Percentiles rank a stretch among this genome's conserved stretches.
Evolutionary conservation across 805 yeast genomes (phyloP).

Genomic region (Schwanniomyces occidentalis): DNA sequence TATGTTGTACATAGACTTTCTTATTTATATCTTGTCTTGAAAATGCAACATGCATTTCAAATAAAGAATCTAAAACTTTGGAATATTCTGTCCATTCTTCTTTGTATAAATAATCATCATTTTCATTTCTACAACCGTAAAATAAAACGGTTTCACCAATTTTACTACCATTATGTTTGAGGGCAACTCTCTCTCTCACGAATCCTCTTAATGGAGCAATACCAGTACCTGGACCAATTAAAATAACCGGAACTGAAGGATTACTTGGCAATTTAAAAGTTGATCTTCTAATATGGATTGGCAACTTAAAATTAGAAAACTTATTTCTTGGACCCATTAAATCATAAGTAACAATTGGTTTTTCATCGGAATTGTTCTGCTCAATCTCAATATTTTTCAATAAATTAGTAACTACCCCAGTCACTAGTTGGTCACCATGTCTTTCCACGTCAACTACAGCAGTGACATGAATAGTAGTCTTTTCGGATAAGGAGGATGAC

Average conservation of each 20-base stretch:
- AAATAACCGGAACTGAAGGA: constrained; percentile 77
- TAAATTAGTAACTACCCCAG: constrained; percentile 92
- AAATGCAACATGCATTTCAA: constrained; percentile 80
- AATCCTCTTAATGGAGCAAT: constrained; percentile 98
- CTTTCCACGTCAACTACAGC: constrained; percentile 82
- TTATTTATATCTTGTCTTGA: constrained; percentile 64
- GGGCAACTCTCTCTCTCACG: constrained; percentile 77
- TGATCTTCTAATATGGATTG: constrained; percentile 92
- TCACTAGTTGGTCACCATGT: constrained; percentile 36
- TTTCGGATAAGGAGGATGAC: constrained; percentile 79
- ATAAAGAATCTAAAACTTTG: constrained; percentile 56
- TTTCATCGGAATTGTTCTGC: constrained; percentile 44
- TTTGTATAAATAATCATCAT: constrained; percentile 79
- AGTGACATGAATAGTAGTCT: constrained; percentile 75
- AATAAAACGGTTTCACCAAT: constrained; percentile 78
- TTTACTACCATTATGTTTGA: constrained; percentile 31
- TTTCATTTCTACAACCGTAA: constrained; percentile 81
- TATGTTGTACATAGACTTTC: constrained; percentile 84
- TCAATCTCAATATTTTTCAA: constrained; percentile 67
- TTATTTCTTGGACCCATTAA: constrained; percentile 79
- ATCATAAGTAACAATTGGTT: constrained; percentile 60
- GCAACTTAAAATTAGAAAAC: constrained; percentile 60
- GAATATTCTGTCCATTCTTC: constrained; percentile 87
- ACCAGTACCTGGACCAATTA: constrained; percentile 99
- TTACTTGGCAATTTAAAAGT: constrained; percentile 91